Evolutionary conservation across 2,329 filamentous ascomycete species (phyloP), one percentile per base, ranked within the genome.

Genomic region (Xylariaceae sp.): DNA sequence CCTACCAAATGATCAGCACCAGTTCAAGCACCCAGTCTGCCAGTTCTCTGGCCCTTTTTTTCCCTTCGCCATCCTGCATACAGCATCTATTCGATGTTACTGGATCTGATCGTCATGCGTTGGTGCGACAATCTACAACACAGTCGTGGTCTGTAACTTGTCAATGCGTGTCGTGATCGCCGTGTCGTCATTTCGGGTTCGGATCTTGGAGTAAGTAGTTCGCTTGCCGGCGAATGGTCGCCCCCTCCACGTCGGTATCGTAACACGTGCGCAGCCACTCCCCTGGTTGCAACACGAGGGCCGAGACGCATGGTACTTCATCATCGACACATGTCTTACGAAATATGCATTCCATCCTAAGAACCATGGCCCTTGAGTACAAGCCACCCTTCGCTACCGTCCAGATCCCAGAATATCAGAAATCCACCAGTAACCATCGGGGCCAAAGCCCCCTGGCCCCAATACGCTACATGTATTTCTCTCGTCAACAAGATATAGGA

Each of bases 251-350:
- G 24, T n/a, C 16, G 23, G 10, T 30, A 32, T 40, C 40, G 29
- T 32, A 42, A 29, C 43, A 47, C 42, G n/a, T 47, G 36, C 24
- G 37, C 42, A 27, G 30, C 13, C 53, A 48, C 32, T 30, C 29
- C 11, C 23, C 9, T 27, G 24, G 24, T 46, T 32, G 32, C 48
- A 45, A 36, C 45, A 43, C 40, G 40, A 20, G 30, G 20, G 43
- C 40, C 43, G 29, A 20, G 21, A 54, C 47, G 55, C 55, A 57
- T 50, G 55, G 55, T 50, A 57, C 55, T 57, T 57, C 46, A 33
- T 44, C 42, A 18, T 46, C 33, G n/a, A 33, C 21, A 43, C n/a
- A 47, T 39, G 36, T 23, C n/a, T 18, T 36, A 20, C 3, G 24
- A 15, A 30, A 24, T 20, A n/a, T n/a, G n/a, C n/a, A n/a, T n/a